Base-by-base conservation (phyloP, 345 rosid genomes). In the Mangifera indica region DNA sequence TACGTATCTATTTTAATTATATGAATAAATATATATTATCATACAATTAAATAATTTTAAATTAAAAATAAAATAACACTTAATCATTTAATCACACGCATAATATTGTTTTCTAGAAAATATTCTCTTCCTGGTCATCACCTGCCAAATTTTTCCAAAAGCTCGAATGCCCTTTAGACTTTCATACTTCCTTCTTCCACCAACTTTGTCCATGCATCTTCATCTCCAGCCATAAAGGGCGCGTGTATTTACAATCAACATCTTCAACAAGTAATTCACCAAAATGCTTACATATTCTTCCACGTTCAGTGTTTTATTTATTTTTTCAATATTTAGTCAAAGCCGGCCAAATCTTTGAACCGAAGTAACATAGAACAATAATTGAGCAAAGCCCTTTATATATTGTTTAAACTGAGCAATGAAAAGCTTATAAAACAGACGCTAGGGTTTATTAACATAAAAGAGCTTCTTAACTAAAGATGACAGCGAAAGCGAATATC, bases 261-360 rank as follows among this genome's bases (percentile, higher is more conserved):
- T 76, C 57, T 55, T 52, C 57, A 55, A 56, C 70, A 79, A 76
- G 82, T 9, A 75, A 75, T 8, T 55, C 1, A 44, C 17, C 52
- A 14, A 8, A 8, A 7, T 62, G 53, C 51, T 1, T 12, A 2
- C 65, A 64, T 10, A 45, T 52, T 32, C 17, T 49, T 68, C 24
- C 13, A 48, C 18, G 15, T 37, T 70, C 69, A 15, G 64, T 56
- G 37, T 69, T 40, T 20, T 29, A 4, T 20, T n/a, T n/a, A n/a
- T n/a, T n/a, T 57, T 37, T 37, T 6, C 42, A 37, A 37, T 37
- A 37, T 60, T 5, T 25, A 14, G 74, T 75, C 81, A 75, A 78
- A 63, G 54, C 71, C 34, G 18, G 76, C 81, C 84, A 61, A 80
- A 73, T 73, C 70, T 71, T 75, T 69, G 76, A 76, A 73, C 25